Evolutionary conservation across 2,329 filamentous ascomycete species (phyloP), one percentile per base, ranked within the genome.

Genomic region (Hypocreales sp.): DNA sequence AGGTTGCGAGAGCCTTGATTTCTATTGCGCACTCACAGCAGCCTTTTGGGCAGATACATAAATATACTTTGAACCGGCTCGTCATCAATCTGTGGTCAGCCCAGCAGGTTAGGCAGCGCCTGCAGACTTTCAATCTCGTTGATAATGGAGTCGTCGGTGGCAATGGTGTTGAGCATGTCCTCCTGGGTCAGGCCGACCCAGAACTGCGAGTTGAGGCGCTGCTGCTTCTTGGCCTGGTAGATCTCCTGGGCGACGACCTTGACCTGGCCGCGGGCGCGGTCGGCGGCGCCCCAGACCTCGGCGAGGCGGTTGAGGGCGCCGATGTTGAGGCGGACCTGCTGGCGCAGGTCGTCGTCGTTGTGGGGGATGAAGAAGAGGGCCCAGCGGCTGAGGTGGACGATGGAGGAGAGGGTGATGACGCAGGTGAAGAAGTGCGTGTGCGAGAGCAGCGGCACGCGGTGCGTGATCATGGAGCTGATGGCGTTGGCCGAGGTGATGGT

Each of bases 371-470:
- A 68, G 44, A 68, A 69, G 13, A 75, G 58, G 28, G 60, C 75
- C 71, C 82, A 92, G 35, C 79, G 80, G 30, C 77, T 81, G 15
- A 92, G 62, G 42, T 90, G 80, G 4, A 87, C 78, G 39, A 86
- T 79, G 6, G 80, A 81, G 12, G 77, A 79, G 28, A 87, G 59
- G 2, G 80, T 80, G 26, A 90, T 60, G 21, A 79, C 75, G 45
- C 81, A 90, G 19, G 77, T 80, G 55, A 90, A 84, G 52, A 87
- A 86, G 31, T 83, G 81, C 0, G 73, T 84, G 51, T 92, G 82
- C 18, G 70, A 71, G 5, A 76, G 62, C 2, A 87, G 57, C 0
- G 74, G 67, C 5, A 76, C 71, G 0, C 80, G 79, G 24, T 92
- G 69, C 1, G 78, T 77, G 26, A 83, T 71, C 38, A 86, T 63